phyloP scores from a whole-genome alignment of 345 rosid species.

The Viola odorata region DNA sequence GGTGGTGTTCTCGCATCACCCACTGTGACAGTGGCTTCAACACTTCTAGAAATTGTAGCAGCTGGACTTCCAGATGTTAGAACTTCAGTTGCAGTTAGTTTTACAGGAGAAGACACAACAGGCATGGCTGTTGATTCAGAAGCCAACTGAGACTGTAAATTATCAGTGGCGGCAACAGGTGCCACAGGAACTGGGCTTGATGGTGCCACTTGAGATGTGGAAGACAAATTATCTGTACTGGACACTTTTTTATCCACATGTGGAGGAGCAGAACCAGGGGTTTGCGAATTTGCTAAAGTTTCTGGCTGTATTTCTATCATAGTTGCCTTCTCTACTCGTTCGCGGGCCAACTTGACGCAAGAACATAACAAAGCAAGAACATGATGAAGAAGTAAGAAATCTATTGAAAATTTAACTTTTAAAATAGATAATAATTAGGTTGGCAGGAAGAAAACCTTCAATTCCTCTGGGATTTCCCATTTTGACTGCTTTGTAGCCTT shows the following conservation, averaged over 20 bases:
- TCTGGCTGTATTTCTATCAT: conserved; percentile 33
- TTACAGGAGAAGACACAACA: conserved; percentile 33
- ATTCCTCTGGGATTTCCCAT: conserved; percentile 84
- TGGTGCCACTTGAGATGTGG: conserved; percentile 31
- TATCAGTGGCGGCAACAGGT: conserved; percentile 36
- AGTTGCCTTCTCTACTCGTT: conserved; percentile 44
- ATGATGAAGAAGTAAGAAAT: conserved; percentile 6
- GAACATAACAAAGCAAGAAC: conserved; percentile 2
- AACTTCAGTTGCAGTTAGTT: conserved; percentile 30
- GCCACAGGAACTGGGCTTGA: conserved; percentile 49
- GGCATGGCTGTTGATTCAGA: conserved; percentile 39
- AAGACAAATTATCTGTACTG: conserved; percentile 32
- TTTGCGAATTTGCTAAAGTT: conserved; percentile 17
- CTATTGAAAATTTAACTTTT: conserved; percentile 8
- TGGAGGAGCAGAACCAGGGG: conserved; percentile 23
- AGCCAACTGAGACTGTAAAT: conserved; percentile 28
- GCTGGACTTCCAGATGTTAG: conserved; percentile 30
- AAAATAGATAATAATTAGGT: conserved; percentile 6
- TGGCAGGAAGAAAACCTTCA: conserved; percentile 54
- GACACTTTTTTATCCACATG: conserved; percentile 31
- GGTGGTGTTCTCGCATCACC: conserved; percentile 28
- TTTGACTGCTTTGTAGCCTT: conserved; percentile 81
- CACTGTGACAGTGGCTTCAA: conserved; percentile 33
- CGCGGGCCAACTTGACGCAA: conserved; percentile 74
- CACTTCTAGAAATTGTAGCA: conserved; percentile 36